These are phyloP conservation scores for Microstegium vimineum DNA, from an alignment of 176 grass and related monocot genomes.

Conservation along the genomic window DNA sequence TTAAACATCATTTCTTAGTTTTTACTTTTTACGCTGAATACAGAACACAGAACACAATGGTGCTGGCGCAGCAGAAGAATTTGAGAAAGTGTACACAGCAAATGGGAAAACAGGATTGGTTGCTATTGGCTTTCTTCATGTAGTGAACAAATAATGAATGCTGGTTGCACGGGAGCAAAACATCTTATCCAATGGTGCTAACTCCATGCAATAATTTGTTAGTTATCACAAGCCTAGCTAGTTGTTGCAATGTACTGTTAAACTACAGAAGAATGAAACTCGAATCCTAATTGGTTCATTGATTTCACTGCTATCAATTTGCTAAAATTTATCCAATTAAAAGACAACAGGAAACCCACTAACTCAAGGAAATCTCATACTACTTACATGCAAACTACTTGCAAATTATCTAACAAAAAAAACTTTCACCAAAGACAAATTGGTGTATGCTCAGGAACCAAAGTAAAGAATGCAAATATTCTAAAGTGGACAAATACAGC, in stretches of 20 bases:
- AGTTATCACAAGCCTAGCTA: background rate
- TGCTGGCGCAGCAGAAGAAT: background rate
- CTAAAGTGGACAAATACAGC: background rate
- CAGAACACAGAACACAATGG: background rate
- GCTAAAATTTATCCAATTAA: slow-evolving; percentile 6
- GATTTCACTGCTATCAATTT: background rate
- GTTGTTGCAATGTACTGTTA: background rate
- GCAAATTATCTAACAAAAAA: slow-evolving; percentile 8
- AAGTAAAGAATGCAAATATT: background rate
- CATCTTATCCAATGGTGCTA: background rate
- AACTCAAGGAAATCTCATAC: background rate
- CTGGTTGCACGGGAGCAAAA: background rate
- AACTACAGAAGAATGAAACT: background rate
- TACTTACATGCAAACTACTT: background rate
- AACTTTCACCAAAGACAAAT: background rate
- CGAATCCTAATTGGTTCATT: background rate
- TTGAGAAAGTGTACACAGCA: background rate
- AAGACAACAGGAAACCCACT: background rate
- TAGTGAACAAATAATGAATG: background rate
- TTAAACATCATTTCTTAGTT: background rate
- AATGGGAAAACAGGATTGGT: background rate
- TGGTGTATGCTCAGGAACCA: background rate
- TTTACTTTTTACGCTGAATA: background rate
- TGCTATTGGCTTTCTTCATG: background rate
- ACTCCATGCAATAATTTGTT: background rate